These are phyloP conservation scores for Ensete glaucum DNA, from an alignment of 176 grass and related monocot genomes.

Conservation along the genomic window DNA sequence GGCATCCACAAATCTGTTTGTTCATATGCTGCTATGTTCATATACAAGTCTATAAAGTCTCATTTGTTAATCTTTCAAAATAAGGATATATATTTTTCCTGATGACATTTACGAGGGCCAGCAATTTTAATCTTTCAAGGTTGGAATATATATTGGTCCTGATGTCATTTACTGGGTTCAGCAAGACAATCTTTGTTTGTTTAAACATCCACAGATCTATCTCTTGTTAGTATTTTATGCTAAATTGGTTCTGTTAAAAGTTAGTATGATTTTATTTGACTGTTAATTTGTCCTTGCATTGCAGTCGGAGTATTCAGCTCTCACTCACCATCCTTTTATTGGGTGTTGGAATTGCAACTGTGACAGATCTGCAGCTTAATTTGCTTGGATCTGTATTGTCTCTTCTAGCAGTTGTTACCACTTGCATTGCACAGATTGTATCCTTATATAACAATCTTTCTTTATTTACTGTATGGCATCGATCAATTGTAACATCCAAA, in stretches of 20 bases:
- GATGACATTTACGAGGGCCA: too few species aligned
- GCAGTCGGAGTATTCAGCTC: constrained; percentile 68
- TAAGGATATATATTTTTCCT: not conserved
- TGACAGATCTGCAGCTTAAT: constrained; percentile 88
- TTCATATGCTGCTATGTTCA: not conserved
- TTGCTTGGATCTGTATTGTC: constrained; percentile 69
- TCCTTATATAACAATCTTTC: constrained; percentile 18
- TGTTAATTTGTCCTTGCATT: not conserved
- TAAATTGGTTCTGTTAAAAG: not conserved
- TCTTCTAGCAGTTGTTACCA: constrained; percentile 54
- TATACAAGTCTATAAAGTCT: not conserved
- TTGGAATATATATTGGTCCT: not conserved
- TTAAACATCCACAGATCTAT: not conserved
- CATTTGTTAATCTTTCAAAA: not conserved
- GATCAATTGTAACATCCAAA: not conserved
- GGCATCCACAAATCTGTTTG: too few species aligned
- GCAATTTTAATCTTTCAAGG: not conserved
- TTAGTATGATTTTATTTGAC: not conserved
- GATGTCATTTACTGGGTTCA: not conserved
- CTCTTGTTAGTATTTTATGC: not conserved
- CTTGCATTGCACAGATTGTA: constrained; percentile 82
- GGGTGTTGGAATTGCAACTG: constrained; percentile 77
- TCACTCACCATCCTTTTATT: constrained; percentile 71
- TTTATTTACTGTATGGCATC: not conserved
- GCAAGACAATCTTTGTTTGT: not conserved